Percentiles rank a stretch among this genome's conserved stretches.
Evolutionary conservation across 2,329 filamentous ascomycete species (phyloP).

Genomic region (Diaporthe longicolla): DNA sequence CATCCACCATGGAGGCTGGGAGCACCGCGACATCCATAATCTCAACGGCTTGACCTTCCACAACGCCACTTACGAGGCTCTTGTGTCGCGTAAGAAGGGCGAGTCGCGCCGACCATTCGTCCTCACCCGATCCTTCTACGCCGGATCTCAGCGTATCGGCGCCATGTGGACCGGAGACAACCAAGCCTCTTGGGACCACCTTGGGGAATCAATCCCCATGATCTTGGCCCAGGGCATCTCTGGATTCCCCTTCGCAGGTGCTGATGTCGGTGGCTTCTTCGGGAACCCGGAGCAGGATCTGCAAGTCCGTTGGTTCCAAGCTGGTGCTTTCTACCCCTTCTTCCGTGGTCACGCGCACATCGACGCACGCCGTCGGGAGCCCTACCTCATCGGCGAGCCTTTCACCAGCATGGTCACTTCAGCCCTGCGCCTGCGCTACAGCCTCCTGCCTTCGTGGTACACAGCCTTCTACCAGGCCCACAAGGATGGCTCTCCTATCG

Average conservation of each 20-base stretch:
- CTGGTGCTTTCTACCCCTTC: conserved; percentile 97
- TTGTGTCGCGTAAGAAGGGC: conserved; percentile 87
- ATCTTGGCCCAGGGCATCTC: conserved; percentile 91
- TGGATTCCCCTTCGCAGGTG: conserved; percentile 93
- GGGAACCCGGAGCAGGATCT: conserved; percentile 96
- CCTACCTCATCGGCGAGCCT: conserved; percentile 88
- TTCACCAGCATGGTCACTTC: conserved; percentile 89
- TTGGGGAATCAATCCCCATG: conserved; percentile 94
- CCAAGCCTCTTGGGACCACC: conserved; percentile 91
- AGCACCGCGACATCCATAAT: conserved; percentile 97
- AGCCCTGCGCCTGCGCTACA: conserved; percentile 89
- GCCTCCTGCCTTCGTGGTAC: conserved; percentile 93
- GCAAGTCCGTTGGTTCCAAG: conserved; percentile 94
- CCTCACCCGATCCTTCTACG: conserved; percentile 91
- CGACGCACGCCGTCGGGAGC: conserved; percentile 93
- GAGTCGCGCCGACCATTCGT: conserved; percentile 90
- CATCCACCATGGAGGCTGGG: conserved; percentile 90
- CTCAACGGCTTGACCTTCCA: conserved; percentile 95
- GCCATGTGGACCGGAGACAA: conserved; percentile 99
- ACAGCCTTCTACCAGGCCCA: conserved; percentile 95
- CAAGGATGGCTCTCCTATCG: conserved; percentile 85
- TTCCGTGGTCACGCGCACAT: conserved; percentile 98
- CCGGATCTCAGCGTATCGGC: conserved; percentile 88
- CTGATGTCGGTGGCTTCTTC: conserved; percentile 98
- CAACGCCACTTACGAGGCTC: conserved; percentile 90